Conservation (phyloP, 2,329 filamentous ascomycete species). For the Colletotrichum lupini region DNA sequence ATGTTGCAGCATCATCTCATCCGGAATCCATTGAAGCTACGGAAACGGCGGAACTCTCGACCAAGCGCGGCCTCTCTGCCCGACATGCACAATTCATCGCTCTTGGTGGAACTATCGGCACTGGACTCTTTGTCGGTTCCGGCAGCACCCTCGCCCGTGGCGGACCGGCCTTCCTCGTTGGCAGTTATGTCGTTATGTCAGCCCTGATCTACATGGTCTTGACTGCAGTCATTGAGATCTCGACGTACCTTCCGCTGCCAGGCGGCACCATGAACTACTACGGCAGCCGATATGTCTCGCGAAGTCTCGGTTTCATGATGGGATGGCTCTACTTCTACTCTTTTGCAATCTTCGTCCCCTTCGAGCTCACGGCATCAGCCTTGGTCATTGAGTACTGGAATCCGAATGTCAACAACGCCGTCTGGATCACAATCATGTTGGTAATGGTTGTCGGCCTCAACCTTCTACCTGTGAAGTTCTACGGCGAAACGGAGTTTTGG, state of each 20-base stretch:
- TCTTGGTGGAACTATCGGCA: constrained; percentile 59
- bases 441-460: not conserved
- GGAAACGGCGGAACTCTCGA: not conserved
- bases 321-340: constrained; percentile 72
- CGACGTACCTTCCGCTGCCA: constrained; percentile 45
- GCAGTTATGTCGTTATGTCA: not conserved
- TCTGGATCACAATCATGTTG: not conserved
- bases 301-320: constrained; percentile 63
- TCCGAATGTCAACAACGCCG: not conserved
- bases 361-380: constrained; percentile 41
- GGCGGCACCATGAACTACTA: constrained; percentile 16
- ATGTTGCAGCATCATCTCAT: not conserved
- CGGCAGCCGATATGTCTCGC: constrained; percentile 60
- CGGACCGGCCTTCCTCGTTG: not conserved
- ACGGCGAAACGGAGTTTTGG: not conserved
- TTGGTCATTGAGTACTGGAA: not conserved
- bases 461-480: not conserved
- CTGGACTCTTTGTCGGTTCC: constrained; percentile 37
- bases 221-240: constrained; percentile 36
- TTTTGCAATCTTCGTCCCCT: constrained; percentile 49
- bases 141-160: not conserved
- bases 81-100: constrained; percentile 59
- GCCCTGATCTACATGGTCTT: constrained; percentile 52
- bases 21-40: not conserved
- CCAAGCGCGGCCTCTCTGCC: constrained; percentile 22